Base-by-base conservation (phyloP, 768 basidiomycete species). In the Boletus huronensis region DNA sequence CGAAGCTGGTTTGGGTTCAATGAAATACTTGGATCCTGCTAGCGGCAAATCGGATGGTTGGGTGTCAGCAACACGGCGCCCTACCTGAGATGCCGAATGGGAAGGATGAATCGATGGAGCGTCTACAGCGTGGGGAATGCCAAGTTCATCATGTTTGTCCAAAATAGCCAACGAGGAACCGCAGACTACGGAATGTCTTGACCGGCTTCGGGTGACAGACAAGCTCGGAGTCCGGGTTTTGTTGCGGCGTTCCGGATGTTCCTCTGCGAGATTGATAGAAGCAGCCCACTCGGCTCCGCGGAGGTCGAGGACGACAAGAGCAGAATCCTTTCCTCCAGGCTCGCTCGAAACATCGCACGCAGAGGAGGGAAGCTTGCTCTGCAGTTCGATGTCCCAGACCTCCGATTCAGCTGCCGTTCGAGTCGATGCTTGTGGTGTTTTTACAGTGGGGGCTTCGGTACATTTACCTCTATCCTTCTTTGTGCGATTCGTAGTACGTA, bases 381-480 rank as follows among this genome's bases (percentile, higher is more conserved):
- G 73, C 14, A 65, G 44, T 60, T 85, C 84, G 28, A 85, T 82
- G 56, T 79, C 80, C 84, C 84, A 85, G 8, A 79, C 60, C 19
- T 75, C 71, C 10, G 84, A 84, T 50, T 62, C 69, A 2, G 61
- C 60, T 38, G 14, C 26, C 21, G 48, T 32, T 14, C 50, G 50
- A 36, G 45, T 50, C 34, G 55, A 13, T 13, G 19, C 48, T 50
- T 40, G 55, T 34, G 36, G 21, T 36, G 34, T 17, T n/a, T 49
- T 39, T 29, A 25, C 17, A 19, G 36, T 29, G 6, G 39, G 3
- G 5, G 28, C 28, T 49, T 52, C 23, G 5, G 36, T 17, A 17
- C 23, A 28, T 29, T 49, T 53, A 29, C n/a, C 29, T 49, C 32
- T 31, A 38, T 42, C 31, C 8, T 47, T 45, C 29, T 21, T 52